These are phyloP conservation scores for Chlorophyllum brunneum DNA, from an alignment of 768 basidiomycete genomes.

Conservation along the genomic window DNA sequence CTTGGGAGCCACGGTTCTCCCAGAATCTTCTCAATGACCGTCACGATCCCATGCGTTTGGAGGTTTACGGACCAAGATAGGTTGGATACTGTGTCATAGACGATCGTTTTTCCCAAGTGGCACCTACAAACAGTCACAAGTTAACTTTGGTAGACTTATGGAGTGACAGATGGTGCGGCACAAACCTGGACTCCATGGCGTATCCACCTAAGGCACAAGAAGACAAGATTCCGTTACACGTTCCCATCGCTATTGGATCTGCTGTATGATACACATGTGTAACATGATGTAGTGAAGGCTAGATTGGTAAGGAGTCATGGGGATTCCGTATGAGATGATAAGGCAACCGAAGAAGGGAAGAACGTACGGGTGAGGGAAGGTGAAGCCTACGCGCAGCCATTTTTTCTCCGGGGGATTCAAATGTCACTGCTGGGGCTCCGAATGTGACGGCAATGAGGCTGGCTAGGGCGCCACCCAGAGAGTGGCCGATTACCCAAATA, in stretches of 20 bases:
- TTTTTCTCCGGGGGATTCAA: conserved; percentile 87
- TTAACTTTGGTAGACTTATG: not conserved
- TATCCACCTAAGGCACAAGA: conserved; percentile 87
- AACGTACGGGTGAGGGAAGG: conserved; percentile 30
- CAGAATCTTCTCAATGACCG: conserved; percentile 72
- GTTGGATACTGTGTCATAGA: conserved; percentile 90
- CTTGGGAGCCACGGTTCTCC: conserved; percentile 68
- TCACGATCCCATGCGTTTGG: conserved; percentile 75
- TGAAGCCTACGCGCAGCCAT: conserved; percentile 79
- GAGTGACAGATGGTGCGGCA: conserved; percentile 7
- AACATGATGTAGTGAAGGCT: conserved; percentile 75
- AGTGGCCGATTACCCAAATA: conserved; percentile 86
- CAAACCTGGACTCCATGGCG: conserved; percentile 75
- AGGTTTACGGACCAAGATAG: conserved; percentile 83
- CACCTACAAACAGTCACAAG: conserved; percentile 43
- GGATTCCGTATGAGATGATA: not conserved
- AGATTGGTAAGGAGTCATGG: not conserved
- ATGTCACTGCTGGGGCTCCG: conserved; percentile 81
- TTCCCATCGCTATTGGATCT: conserved; percentile 91
- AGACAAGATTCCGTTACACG: conserved; percentile 77
- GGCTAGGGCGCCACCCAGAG: conserved; percentile 69
- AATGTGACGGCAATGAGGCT: conserved; percentile 86
- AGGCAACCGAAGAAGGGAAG: not conserved
- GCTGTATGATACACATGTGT: conserved; percentile 94
- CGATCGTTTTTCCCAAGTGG: conserved; percentile 79